Percentiles rank a stretch among this genome's conserved stretches.
Conservation (phyloP, 2,329 filamentous ascomycete species). For the Pestalotiopsis sp. region DNA sequence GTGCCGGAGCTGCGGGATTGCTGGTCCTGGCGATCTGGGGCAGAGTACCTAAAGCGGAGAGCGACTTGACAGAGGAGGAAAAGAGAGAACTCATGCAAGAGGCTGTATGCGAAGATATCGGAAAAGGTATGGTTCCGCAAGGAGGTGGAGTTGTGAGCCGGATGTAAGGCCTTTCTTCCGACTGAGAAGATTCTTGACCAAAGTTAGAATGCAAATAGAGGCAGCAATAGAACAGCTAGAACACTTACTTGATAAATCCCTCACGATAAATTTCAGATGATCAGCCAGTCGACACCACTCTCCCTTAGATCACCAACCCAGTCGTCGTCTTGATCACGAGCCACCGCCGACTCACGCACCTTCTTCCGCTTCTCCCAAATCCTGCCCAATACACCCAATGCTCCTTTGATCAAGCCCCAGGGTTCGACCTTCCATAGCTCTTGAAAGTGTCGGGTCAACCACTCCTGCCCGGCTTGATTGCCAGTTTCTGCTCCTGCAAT, state of each 20-base stretch:
- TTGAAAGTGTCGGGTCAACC: background rate
- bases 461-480: background rate
- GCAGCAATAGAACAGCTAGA: background rate
- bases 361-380: background rate
- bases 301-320: background rate
- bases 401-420: background rate
- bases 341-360: background rate
- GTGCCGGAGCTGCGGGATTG: background rate
- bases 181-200: background rate
- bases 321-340: background rate
- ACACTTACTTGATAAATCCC: background rate
- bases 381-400: background rate
- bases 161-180: background rate
- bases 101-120: background rate
- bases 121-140: background rate
- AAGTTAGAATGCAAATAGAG: background rate
- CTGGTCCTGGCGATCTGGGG: background rate
- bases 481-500: background rate
- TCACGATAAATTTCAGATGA: background rate
- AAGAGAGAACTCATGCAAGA: background rate
- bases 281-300: background rate
- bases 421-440: background rate
- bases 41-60: background rate
- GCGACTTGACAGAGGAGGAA: background rate
- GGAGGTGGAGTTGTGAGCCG: background rate